A percentile compares a stretch with the other conserved stretches of the same genome.
phyloP scores from a whole-genome alignment of 768 basidiomycete genomes.

The Psilocybe cubensis region DNA sequence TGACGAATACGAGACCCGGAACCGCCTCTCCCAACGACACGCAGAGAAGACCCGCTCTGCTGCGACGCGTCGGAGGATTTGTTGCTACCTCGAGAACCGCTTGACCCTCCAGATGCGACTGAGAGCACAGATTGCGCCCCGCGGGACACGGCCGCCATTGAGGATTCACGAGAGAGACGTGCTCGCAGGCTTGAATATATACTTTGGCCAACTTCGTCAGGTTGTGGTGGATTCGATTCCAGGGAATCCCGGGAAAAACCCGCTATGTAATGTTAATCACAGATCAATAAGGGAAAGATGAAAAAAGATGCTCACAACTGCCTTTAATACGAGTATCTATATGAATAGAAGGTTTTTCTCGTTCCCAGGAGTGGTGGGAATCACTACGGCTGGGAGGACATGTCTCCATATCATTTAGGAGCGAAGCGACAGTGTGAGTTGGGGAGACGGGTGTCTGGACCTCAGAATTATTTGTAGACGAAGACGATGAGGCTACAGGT shows the following conservation, averaged over 20 bases:
- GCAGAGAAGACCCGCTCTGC: constrained; percentile 10
- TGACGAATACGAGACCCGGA: constrained; percentile 19
- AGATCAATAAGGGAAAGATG: not conserved
- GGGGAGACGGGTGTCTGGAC: not conserved
- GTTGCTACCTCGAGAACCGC: not conserved
- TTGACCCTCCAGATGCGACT: not conserved
- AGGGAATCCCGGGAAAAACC: not conserved
- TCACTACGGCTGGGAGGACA: not conserved
- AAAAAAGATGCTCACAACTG: not conserved
- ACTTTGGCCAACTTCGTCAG: not conserved
- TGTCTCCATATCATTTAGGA: constrained; percentile 11
- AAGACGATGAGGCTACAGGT: not conserved
- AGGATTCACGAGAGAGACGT: not conserved
- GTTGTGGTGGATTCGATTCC: not conserved
- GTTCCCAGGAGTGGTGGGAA: not conserved
- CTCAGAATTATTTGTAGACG: not conserved
- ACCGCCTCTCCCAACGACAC: constrained; percentile 24
- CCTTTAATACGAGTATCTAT: not conserved
- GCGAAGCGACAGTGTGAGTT: constrained; percentile 3
- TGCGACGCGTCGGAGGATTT: constrained; percentile 10
- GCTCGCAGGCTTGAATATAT: not conserved
- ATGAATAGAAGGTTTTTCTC: not conserved
- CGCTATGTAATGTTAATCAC: not conserved
- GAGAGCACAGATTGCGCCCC: not conserved
- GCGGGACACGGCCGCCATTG: not conserved